Evolutionary conservation across 805 yeast genomes (phyloP).

Genomic region (Cyberlindnera euphorbiae): DNA sequence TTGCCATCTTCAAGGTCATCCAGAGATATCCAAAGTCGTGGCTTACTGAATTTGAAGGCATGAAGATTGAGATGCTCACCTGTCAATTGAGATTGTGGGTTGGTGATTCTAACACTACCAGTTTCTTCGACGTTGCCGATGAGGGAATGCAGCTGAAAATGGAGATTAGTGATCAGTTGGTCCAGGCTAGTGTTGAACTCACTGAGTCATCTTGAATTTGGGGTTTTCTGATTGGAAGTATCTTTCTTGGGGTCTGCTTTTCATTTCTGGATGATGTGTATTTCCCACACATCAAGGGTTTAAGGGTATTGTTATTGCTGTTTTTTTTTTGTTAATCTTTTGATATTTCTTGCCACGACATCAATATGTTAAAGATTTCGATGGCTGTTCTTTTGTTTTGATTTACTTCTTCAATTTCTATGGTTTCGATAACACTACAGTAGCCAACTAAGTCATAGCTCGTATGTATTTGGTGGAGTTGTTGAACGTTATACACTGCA

Average conservation of each 20-base stretch:
- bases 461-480: too few relatives aligned
- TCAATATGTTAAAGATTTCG: too few relatives aligned
- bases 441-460: too few relatives aligned
- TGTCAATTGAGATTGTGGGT: conserved; percentile 27
- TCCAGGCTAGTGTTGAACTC: conserved; percentile 23
- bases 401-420: too few relatives aligned
- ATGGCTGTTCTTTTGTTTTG: too few relatives aligned
- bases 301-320: too few relatives aligned
- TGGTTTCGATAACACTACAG: too few relatives aligned
- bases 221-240: too few relatives aligned
- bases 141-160: conserved; percentile 24
- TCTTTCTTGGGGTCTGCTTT: background rate
- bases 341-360: too few relatives aligned
- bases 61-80: conserved; percentile 20
- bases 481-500: background rate
- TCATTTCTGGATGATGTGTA: background rate
- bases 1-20: conserved; percentile 23
- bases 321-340: too few relatives aligned
- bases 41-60: conserved; percentile 15
- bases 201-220: conserved; percentile 6
- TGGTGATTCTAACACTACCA: conserved; percentile 23
- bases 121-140: conserved; percentile 22
- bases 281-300: too few relatives aligned
- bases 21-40: conserved; percentile 25
- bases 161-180: conserved; percentile 28